phyloP scores from a whole-genome alignment of 2,329 filamentous ascomycete species.

The Pyrenophora teres region DNA sequence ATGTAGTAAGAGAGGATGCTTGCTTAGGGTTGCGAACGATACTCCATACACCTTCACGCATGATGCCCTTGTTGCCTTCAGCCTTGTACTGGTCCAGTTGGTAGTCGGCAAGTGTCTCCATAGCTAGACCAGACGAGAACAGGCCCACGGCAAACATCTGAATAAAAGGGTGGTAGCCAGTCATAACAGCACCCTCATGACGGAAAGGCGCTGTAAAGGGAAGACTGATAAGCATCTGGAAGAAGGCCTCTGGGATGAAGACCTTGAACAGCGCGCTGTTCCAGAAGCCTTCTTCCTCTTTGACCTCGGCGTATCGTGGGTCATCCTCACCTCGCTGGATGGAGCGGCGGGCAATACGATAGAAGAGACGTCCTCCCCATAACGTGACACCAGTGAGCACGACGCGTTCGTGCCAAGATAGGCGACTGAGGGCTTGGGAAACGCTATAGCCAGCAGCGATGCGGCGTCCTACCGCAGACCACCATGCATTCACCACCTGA shows the following conservation, averaged over 20 bases:
- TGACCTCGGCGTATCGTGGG: conserved; percentile 58
- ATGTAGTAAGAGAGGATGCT: conserved; percentile 22
- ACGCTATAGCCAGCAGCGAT: conserved; percentile 55
- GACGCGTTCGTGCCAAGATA: conserved; percentile 61
- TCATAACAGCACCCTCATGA: conserved; percentile 47
- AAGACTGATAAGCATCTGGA: conserved; percentile 61
- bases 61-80: conserved; percentile 49
- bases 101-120: conserved; percentile 62
- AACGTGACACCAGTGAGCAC: conserved; percentile 61
- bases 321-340: conserved; percentile 60
- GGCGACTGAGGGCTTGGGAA: conserved; percentile 52
- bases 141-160: conserved; percentile 56
- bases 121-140: conserved; percentile 60
- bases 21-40: conserved; percentile 67
- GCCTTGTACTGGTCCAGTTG: conserved; percentile 60
- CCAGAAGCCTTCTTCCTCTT: conserved; percentile 62
- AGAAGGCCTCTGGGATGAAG: conserved; percentile 63
- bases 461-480: conserved; percentile 61
- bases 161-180: conserved; percentile 44
- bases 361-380: conserved; percentile 63
- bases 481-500: conserved; percentile 64
- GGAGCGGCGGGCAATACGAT: conserved; percentile 57
- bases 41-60: conserved; percentile 64
- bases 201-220: conserved; percentile 63
- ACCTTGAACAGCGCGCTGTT: conserved; percentile 59